phyloP scores from a whole-genome alignment of 805 yeast genomes.

The Lipomyces mesembrius region DNA sequence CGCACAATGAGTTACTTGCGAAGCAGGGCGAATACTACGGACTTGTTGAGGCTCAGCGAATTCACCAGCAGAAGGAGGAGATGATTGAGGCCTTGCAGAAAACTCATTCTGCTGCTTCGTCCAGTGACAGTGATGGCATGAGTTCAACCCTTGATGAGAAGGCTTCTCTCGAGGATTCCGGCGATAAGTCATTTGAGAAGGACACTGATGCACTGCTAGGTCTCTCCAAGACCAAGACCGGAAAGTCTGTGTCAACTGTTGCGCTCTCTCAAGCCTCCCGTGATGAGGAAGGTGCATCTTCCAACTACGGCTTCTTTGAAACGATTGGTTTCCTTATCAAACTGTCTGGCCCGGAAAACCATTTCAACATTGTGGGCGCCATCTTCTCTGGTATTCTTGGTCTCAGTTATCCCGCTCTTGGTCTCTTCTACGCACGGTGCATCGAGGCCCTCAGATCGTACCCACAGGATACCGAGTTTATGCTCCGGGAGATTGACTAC shows the following conservation, averaged over 20 bases:
- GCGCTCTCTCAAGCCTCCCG: slow-evolving; percentile 2
- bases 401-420: slow-evolving; percentile 26
- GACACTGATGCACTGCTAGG: slow-evolving; percentile 7
- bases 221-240: slow-evolving; percentile 15
- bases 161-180: not conserved
- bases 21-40: slow-evolving; percentile 38
- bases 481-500: slow-evolving; percentile 15
- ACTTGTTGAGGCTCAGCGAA: slow-evolving; percentile 43
- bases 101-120: not conserved
- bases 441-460: slow-evolving; percentile 23
- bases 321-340: slow-evolving; percentile 9
- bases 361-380: slow-evolving; percentile 18
- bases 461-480: slow-evolving; percentile 26
- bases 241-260: slow-evolving; percentile 15
- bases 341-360: slow-evolving; percentile 16
- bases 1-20: slow-evolving; percentile 42
- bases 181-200: too few relatives aligned
- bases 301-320: not conserved
- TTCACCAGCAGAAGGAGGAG: slow-evolving; percentile 33
- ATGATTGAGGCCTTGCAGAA: slow-evolving; percentile 27
- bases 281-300: slow-evolving; percentile 4
- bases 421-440: slow-evolving; percentile 30
- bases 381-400: slow-evolving; percentile 20
- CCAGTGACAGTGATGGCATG: slow-evolving; percentile 8
- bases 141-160: slow-evolving; percentile 14